These are phyloP conservation scores for Chrysoporthe puriensis DNA, from an alignment of 2,329 filamentous ascomycete genomes.

Conservation along the genomic window DNA sequence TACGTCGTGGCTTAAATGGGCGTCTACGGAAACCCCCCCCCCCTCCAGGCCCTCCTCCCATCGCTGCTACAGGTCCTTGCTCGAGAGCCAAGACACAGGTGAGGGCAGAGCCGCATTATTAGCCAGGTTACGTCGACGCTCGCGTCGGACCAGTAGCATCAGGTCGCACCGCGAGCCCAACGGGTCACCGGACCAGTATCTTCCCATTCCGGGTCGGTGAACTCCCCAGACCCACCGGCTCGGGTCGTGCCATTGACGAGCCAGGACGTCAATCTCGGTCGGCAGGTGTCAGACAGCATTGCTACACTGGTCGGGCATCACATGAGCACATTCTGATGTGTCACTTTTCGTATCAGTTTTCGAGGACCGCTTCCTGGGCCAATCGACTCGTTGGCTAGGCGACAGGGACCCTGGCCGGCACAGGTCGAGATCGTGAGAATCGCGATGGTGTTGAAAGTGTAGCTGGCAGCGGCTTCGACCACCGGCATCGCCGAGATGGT, in stretches of 20 bases:
- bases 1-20: neutral
- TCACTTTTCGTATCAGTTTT: too few relatives aligned
- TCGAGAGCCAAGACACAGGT: neutral
- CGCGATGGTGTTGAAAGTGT: too few relatives aligned
- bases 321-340: too few relatives aligned
- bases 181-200: neutral
- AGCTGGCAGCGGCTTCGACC: too few relatives aligned
- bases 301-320: too few relatives aligned
- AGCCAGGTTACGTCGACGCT: neutral
- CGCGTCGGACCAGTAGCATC: neutral
- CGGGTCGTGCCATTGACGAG: slow-evolving; percentile 3
- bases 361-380: too few relatives aligned
- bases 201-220: neutral
- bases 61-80: too few relatives aligned
- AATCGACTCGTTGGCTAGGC: too few relatives aligned
- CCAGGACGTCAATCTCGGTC: neutral
- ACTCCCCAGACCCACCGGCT: neutral
- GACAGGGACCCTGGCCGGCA: too few relatives aligned
- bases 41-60: neutral
- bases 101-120: slow-evolving; percentile 8
- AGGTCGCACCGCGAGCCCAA: neutral
- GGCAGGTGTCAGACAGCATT: neutral
- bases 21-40: neutral
- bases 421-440: too few relatives aligned
- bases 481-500: too few relatives aligned